A percentile compares a stretch with the other conserved stretches of the same genome.
phyloP scores from a whole-genome alignment of 768 basidiomycete species.

The Cubamyces sp. region DNA sequence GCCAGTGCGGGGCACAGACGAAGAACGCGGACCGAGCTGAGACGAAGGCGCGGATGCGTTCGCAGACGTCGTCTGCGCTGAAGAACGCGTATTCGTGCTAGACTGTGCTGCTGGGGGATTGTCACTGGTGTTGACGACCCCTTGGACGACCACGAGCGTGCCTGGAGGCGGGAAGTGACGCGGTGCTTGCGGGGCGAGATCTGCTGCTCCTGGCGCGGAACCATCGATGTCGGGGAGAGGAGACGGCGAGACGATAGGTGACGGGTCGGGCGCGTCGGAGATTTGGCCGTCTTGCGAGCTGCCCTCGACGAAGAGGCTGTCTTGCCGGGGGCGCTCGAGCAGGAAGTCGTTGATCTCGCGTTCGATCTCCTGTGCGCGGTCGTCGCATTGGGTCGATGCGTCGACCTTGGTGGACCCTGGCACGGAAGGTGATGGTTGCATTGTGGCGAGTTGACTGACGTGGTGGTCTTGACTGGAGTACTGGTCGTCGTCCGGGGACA shows the following conservation, averaged over 20 bases:
- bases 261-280: conserved; percentile 1
- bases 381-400: neutral
- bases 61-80: conserved; percentile 18
- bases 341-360: conserved; percentile 29
- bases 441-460: neutral
- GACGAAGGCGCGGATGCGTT: conserved; percentile 19
- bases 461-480: conserved; percentile 4
- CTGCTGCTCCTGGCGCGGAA: neutral
- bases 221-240: neutral
- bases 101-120: conserved; percentile 41
- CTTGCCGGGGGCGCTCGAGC: conserved; percentile 9
- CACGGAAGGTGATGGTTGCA: neutral
- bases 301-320: conserved; percentile 20
- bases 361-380: conserved; percentile 20
- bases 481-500: neutral
- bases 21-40: conserved; percentile 38
- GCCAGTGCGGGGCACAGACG: conserved; percentile 29
- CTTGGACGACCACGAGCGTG: conserved; percentile 82
- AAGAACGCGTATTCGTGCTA: conserved; percentile 23
- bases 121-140: conserved; percentile 80
- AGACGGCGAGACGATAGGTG: neutral
- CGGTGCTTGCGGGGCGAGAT: conserved; percentile 15
- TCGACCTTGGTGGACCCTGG: conserved; percentile 5
- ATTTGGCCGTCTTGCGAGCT: conserved; percentile 18
- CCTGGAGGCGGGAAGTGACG: conserved; percentile 68